These are phyloP conservation scores for Cylindrodendrum hubeiense DNA, from an alignment of 2,329 filamentous ascomycete genomes.

Conservation along the genomic window DNA sequence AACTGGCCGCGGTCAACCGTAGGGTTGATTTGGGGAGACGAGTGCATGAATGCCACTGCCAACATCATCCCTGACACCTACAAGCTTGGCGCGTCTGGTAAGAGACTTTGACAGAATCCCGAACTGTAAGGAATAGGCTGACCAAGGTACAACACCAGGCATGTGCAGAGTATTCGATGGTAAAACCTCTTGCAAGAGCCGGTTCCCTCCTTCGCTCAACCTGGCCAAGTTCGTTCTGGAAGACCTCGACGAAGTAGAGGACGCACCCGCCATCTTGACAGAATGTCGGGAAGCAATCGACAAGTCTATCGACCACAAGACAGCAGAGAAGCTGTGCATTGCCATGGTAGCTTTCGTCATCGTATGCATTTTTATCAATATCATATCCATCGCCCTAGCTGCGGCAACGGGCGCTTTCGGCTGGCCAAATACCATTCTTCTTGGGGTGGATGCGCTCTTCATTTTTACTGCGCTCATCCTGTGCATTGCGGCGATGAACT, in stretches of 20 bases:
- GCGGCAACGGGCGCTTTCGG: neutral
- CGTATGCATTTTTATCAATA: slow-evolving; percentile 26
- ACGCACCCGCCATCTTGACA: neutral
- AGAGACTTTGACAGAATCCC: accelerated
- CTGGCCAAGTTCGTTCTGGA: slow-evolving; percentile 29
- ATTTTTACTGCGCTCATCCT: slow-evolving; percentile 33
- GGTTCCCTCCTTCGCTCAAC: slow-evolving; percentile 34
- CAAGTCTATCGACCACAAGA: slow-evolving; percentile 21
- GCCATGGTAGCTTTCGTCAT: slow-evolving; percentile 32
- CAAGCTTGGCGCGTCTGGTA: slow-evolving; percentile 33
- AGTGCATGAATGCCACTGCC: slow-evolving; percentile 26
- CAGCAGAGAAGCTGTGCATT: slow-evolving; percentile 20
- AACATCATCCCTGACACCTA: slow-evolving; percentile 29
- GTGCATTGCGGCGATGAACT: slow-evolving; percentile 37
- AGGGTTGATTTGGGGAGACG: slow-evolving; percentile 28
- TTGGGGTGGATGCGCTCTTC: slow-evolving; percentile 27
- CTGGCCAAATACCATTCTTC: neutral
- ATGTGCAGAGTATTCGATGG: slow-evolving; percentile 26
- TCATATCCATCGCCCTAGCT: slow-evolving; percentile 26
- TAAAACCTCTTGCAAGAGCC: slow-evolving; percentile 19
- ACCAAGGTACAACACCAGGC: slow-evolving; percentile 5
- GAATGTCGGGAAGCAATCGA: slow-evolving; percentile 27
- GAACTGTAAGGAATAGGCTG: neutral
- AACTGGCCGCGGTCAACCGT: slow-evolving; percentile 36
- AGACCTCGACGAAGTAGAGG: slow-evolving; percentile 21